phyloP scores from a whole-genome alignment of 2,329 filamentous ascomycete genomes.

The Sporothrix phasma region DNA sequence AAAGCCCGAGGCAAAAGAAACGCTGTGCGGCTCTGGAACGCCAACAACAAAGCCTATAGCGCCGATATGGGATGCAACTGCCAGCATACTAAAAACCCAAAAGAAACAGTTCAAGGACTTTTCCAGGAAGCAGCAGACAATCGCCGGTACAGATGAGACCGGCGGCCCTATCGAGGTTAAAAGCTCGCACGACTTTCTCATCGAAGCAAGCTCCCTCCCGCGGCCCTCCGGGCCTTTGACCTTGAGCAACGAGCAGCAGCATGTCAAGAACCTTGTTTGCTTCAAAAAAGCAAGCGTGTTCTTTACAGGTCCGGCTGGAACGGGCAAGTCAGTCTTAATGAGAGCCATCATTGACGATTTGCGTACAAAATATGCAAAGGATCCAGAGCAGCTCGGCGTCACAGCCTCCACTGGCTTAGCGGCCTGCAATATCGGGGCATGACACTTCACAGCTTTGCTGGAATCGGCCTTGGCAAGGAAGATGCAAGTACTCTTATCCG shows the following conservation, averaged over 20 bases:
- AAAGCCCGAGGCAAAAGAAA: constrained; percentile 26
- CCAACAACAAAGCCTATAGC: constrained; percentile 28
- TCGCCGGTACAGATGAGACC: constrained; percentile 31
- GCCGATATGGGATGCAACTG: constrained; percentile 60
- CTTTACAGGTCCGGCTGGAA: constrained; percentile 93
- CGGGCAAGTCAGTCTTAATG: constrained; percentile 94
- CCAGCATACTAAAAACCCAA: constrained; percentile 65
- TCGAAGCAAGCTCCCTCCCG: not conserved
- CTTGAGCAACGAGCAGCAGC: constrained; percentile 76
- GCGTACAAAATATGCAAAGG: constrained; percentile 62
- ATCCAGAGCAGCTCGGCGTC: constrained; percentile 79
- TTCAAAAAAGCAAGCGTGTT: constrained; percentile 81
- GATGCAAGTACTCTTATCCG: constrained; percentile 68
- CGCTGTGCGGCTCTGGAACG: constrained; percentile 28
- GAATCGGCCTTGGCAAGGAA: constrained; percentile 92
- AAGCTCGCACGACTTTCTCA: not conserved
- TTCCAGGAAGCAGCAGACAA: constrained; percentile 37
- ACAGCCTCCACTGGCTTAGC: constrained; percentile 94
- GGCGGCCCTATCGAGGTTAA: constrained; percentile 19
- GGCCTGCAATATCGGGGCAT: constrained; percentile 96
- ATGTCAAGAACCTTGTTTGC: constrained; percentile 74
- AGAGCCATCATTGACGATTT: constrained; percentile 78
- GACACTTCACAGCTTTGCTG: constrained; percentile 90
- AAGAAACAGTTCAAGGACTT: constrained; percentile 63
- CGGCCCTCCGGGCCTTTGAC: constrained; percentile 44